A percentile compares a stretch with the other conserved stretches of the same genome.
These are phyloP conservation scores for Abortiporus biennis DNA, from an alignment of 1,284 basidiomycete genomes.

Conservation along the genomic window DNA sequence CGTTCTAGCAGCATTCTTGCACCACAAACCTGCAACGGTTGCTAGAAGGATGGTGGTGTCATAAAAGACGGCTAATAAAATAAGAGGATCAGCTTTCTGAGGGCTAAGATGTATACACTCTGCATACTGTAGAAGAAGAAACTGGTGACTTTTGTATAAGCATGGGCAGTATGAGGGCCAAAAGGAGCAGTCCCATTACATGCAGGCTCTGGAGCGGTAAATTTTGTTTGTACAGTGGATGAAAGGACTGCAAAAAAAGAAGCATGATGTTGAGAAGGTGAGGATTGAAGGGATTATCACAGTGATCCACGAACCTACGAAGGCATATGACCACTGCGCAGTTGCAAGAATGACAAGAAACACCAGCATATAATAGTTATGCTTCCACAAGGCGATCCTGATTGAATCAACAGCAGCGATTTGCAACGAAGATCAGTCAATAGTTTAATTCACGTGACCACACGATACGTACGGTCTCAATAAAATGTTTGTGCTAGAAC, in stretches of 20 bases:
- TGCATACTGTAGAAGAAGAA: neutral
- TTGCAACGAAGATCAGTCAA: no score
- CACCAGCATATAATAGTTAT: neutral
- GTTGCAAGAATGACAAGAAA: neutral
- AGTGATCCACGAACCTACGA: neutral
- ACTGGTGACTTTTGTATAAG: neutral
- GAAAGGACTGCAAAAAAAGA: neutral
- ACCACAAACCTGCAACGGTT: conserved; percentile 3
- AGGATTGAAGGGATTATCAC: no score
- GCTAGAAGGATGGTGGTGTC: conserved; percentile 7
- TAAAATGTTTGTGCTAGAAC: neutral
- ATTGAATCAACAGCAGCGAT: neutral
- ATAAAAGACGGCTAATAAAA: conserved; percentile 4
- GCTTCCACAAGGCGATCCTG: neutral
- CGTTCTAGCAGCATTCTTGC: conserved; percentile 1
- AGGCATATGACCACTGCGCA: neutral
- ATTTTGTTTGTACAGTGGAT: neutral
- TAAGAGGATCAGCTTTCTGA: neutral
- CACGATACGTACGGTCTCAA: neutral
- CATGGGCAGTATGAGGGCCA: neutral
- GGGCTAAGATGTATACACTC: neutral
- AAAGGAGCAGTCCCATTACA: no score
- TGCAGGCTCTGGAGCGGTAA: neutral
- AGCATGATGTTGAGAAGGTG: neutral
- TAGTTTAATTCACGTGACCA: no score